Conservation (phyloP, 495 filamentous ascomycete species). For the Neurospora africana region DNA sequence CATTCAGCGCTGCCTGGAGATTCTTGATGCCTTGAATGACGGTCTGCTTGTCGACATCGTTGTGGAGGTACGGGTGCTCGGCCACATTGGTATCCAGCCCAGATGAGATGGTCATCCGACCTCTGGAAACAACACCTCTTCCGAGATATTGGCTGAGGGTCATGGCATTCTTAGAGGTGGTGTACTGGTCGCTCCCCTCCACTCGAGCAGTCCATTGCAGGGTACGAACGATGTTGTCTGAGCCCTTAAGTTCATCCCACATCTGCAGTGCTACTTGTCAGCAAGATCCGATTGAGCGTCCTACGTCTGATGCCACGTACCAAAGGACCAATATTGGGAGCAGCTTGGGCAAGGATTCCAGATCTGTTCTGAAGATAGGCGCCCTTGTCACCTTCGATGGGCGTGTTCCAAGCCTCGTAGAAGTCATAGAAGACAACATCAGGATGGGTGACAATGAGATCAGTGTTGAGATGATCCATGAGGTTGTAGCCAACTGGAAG, state of each 20-base stretch:
- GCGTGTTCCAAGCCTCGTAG: slow-evolving; percentile 45
- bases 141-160: slow-evolving; percentile 58
- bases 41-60: slow-evolving; percentile 37
- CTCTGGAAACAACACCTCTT: slow-evolving; percentile 48
- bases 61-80: slow-evolving; percentile 41
- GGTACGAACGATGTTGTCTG: slow-evolving; percentile 53
- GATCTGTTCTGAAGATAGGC: slow-evolving; percentile 36
- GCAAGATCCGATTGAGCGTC: not conserved
- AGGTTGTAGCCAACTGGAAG: slow-evolving; percentile 67
- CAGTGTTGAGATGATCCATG: slow-evolving; percentile 63
- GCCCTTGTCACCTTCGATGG: slow-evolving; percentile 23
- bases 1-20: slow-evolving; percentile 42
- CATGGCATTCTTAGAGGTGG: slow-evolving; percentile 36
- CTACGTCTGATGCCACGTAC: slow-evolving; percentile 9
- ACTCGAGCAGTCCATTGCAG: slow-evolving; percentile 57
- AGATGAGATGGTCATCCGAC: slow-evolving; percentile 47
- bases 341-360: slow-evolving; percentile 58
- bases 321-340: slow-evolving; percentile 55
- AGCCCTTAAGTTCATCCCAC: slow-evolving; percentile 46
- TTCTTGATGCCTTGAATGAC: slow-evolving; percentile 50
- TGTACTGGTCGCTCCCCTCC: slow-evolving; percentile 36
- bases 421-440: slow-evolving; percentile 56
- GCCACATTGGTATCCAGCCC: slow-evolving; percentile 44
- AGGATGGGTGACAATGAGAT: slow-evolving; percentile 51
- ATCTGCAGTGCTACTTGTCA: slow-evolving; percentile 21